Conservation (phyloP, 495 filamentous ascomycete species). For the Friedmanniomyces simplex region DNA sequence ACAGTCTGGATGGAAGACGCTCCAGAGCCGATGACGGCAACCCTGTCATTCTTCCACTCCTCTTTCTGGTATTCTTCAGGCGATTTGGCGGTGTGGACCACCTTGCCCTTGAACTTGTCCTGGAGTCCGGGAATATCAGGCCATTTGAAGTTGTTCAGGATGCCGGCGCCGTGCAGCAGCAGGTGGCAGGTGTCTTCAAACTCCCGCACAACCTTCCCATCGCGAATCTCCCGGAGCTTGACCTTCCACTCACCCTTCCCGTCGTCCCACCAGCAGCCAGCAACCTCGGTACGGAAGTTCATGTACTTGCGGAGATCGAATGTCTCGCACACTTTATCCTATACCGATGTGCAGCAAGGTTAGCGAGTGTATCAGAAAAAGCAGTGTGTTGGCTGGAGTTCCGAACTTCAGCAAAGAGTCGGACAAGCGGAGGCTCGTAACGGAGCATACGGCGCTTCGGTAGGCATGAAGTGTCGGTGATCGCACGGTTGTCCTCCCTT, state of each 20-base stretch:
- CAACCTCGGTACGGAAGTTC: slow-evolving; percentile 29
- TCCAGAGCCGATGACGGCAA: slow-evolving; percentile 32
- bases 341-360: no score
- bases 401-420: no score
- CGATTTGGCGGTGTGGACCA: slow-evolving; percentile 45
- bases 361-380: no score
- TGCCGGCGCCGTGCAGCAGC: slow-evolving; percentile 28
- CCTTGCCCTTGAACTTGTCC: slow-evolving; percentile 30
- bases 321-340: slow-evolving; percentile 28
- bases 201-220: slow-evolving; percentile 20
- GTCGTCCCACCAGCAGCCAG: slow-evolving; percentile 27
- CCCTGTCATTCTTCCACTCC: slow-evolving; percentile 40
- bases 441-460: no score
- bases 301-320: slow-evolving; percentile 32
- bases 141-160: slow-evolving; percentile 34
- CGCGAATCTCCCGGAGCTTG: slow-evolving; percentile 20
- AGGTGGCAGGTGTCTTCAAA: slow-evolving; percentile 29
- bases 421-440: no score
- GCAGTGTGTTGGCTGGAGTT: no score
- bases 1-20: slow-evolving; percentile 33
- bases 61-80: slow-evolving; percentile 44
- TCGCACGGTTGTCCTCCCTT: no score
- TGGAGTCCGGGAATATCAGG: slow-evolving; percentile 20
- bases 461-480: no score
- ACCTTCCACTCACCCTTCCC: slow-evolving; percentile 29